Evolutionary conservation across 2,329 filamentous ascomycete genomes (phyloP), one percentile per base, ranked within the genome.

Genomic region (Gyromitra esculenta): DNA sequence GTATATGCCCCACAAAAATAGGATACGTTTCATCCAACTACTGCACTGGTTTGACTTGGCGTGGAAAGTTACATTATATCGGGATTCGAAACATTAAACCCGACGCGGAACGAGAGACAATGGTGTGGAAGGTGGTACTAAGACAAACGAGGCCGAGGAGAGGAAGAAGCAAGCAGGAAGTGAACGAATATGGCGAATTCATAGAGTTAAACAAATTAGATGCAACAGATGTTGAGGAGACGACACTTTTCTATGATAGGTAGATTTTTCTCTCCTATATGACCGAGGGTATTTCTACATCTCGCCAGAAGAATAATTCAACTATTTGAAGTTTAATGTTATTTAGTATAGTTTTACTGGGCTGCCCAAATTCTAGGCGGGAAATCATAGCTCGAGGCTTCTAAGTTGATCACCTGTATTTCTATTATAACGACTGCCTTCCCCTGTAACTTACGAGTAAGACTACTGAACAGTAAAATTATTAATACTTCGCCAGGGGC

Each of bases 21-120:
- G 59, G 8, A 63, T 18, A 41, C 31, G 45, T 8, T 9, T 13
- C 59, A 43, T 63, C 39, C 25, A 63, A 63, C 39, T 63, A 45
- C 21, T 7, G 39, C 21, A 5, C 21, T 6, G 11, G 25, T 31
- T 25, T 37, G n/a, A 25, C 37, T 18, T 63, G 59, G 59, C 37
- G 59, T 45, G 59, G 59, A 18, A 63, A 63, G 37, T 63, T 63
- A 41, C 18, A 63, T 8, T 63, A 63, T 63, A 63, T 63, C 18
- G 59, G 59, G 45, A 63, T 63, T 18, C 39, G 59, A 21, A 63
- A 63, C 15, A 63, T 63, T 7, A 63, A 45, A 48, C 59, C 39
- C n/a, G 59, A 63, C 39, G 59, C 59, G 8, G 59, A 63, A 21
- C 37, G 59, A 13, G 59, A 63, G 59, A 48, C 18, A 4, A 45